Base-by-base conservation (phyloP, 1,139 yeast species). In the Nematodospora anomalae region DNA sequence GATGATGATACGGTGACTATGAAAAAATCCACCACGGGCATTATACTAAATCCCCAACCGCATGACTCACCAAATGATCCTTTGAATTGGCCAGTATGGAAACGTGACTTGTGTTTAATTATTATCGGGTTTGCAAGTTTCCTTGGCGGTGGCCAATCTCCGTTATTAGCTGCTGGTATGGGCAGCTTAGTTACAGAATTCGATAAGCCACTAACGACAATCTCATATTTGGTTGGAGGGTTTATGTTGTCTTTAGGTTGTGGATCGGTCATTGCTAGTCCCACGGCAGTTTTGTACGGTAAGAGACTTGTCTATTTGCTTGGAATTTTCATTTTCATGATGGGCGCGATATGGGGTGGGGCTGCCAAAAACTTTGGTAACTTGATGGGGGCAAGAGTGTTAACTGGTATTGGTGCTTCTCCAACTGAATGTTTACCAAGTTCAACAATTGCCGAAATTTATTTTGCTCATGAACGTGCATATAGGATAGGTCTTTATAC, bases 21-120 rank as follows among this genome's bases (percentile, higher is more conserved):
- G 33, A 74, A 75, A 46, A 67, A 68, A 40, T 72, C 80, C 6
- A 58, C 60, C 4, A 52, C 52, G 4, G 87, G 87, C 1, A 67
- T 83, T 25, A 74, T 84, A 22, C 61, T 83, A 32, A 69, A 76
- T 38, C 92, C 92, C 1, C 90, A 84, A 55, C 92, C 92, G 4
- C 81, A 83, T 18, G 83, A 82, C 47, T 74, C 83, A 30, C 82
- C 85, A 11, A 83, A 84, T 52, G 92, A 83, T 51, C 92, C 92
- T 0, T 62, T 83, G 33, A 83, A 83, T 52, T 81, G 87, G 88
- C 82, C 83, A 1, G 51, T 71, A 5, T 76, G 80, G 79, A 64
- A 75, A 31, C 60, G 83, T 28, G 84, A 79, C 45, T 44, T 76
- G 37, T 76, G 82, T 16, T 58, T 79, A 34, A 48, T 67, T 15